Conservation (phyloP, 768 basidiomycete species). For the Thelephora ganbajun region DNA sequence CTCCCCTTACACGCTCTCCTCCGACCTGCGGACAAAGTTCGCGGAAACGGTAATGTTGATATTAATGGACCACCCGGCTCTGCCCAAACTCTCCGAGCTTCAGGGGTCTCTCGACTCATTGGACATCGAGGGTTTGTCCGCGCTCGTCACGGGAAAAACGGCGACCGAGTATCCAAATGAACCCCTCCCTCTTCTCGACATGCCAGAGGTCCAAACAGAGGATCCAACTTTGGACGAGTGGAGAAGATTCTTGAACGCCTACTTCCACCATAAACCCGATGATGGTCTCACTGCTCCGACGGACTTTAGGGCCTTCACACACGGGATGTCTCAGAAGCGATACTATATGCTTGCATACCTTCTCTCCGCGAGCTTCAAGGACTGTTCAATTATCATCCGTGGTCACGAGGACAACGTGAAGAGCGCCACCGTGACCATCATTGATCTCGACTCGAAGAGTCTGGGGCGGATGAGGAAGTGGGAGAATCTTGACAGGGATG, state of each 20-base stretch:
- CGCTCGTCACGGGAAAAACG: conserved; percentile 9
- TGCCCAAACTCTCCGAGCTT: conserved; percentile 39
- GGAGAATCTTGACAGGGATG: conserved; percentile 57
- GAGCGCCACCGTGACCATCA: conserved; percentile 37
- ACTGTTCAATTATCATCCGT: conserved; percentile 68
- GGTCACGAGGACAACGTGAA: background rate
- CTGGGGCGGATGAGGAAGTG: conserved; percentile 51
- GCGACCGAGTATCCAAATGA: conserved; percentile 1
- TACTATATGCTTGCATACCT: conserved; percentile 64
- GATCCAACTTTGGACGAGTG: conserved; percentile 49
- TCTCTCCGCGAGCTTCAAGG: conserved; percentile 91
- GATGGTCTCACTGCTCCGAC: too few relatives aligned
- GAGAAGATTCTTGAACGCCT: conserved; percentile 38
- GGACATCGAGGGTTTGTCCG: conserved; percentile 69
- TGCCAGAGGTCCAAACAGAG: background rate
- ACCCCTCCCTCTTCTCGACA: background rate
- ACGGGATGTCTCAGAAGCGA: conserved; percentile 28
- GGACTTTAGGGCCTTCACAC: too few relatives aligned
- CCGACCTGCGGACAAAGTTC: conserved; percentile 34
- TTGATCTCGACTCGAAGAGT: conserved; percentile 81
- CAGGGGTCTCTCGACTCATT: conserved; percentile 70
- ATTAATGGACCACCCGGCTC: conserved; percentile 36
- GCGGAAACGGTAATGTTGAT: conserved; percentile 31
- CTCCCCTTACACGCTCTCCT: conserved; percentile 3
- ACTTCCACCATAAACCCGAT: conserved; percentile 25